Evolutionary conservation across 2,329 filamentous ascomycete species (phyloP), one percentile per base, ranked within the genome.

Genomic region (Scopulariopsis brevicaulis): DNA sequence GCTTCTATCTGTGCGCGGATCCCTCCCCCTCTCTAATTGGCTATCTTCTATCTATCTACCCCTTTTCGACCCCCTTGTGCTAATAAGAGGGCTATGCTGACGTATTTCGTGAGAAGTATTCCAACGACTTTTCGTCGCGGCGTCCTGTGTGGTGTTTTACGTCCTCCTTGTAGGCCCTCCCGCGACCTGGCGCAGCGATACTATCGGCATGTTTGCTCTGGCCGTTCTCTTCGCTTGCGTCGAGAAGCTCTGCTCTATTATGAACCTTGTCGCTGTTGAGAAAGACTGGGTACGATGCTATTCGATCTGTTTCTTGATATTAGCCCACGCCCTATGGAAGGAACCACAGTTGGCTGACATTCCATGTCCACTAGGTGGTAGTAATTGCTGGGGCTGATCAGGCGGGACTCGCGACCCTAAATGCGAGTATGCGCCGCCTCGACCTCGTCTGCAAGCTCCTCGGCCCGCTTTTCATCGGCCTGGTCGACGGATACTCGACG

Each of bases 181-280:
- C 12, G 34, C 34, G 34, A 35, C 12, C 34, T 35, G 34, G 34
- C 34, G 12, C 12, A 12, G 34, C 12, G 34, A 35, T 35, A 35
- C 12, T 12, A 35, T 35, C 37, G 12, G 37, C 37, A 40, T 40
- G 37, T 69, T 79, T 46, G 66, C 64, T 0, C 35, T 69, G 0
- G 59, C 76, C 2, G 74, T 79, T 0, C 20, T 81, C 0, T 70
- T 89, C 52, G 84, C 85, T 0, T 87, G 86, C 58, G 64, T 85
- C 1, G 88, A 91, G 69, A 91, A 90, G 66, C 68, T 89, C 10
- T 77, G 75, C 15, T 77, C 83, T 1, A 76, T 85, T 6, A 76
- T 83, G 67, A 90, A 90, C 65, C 74, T 81, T 0, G 80, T 90
- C 1, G 75, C 87, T 0, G 77, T 91, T 0, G 87, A 90, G 67